Evolutionary conservation across 768 basidiomycete genomes (phyloP).

Genomic region (Suillus subluteus): DNA sequence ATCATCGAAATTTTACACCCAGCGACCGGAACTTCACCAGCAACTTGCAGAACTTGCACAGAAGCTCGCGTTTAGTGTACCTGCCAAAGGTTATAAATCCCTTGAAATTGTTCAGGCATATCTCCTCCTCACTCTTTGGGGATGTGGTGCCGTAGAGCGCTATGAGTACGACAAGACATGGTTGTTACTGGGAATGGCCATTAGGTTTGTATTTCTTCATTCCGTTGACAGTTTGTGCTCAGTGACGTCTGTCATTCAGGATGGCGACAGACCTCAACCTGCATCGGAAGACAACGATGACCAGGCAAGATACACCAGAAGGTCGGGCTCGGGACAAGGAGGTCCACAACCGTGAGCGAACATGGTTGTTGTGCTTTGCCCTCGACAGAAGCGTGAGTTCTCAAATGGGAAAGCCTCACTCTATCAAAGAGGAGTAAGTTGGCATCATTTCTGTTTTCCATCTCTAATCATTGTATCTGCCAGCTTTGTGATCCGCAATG

Average conservation of each 20-base stretch:
- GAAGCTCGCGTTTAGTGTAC: constrained; percentile 86
- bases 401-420: constrained; percentile 96
- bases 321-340: constrained; percentile 79
- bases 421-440: constrained; percentile 90
- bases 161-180: constrained; percentile 98
- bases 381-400: constrained; percentile 90
- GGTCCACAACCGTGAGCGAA: constrained; percentile 92
- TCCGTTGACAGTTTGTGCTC: not conserved
- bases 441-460: constrained; percentile 4
- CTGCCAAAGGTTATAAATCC: constrained; percentile 88
- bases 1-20: constrained; percentile 85
- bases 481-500: constrained; percentile 88
- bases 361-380: constrained; percentile 88
- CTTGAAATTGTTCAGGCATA: constrained; percentile 96
- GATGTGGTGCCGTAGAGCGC: constrained; percentile 92
- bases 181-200: constrained; percentile 85
- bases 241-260: constrained; percentile 42
- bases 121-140: constrained; percentile 85
- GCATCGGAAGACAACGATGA: constrained; percentile 77
- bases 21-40: constrained; percentile 80
- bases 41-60: constrained; percentile 82
- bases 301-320: constrained; percentile 73
- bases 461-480: constrained; percentile 14
- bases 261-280: constrained; percentile 97
- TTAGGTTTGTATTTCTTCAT: constrained; percentile 51